Evolutionary conservation across 139 green algal genomes (phyloP).

Genomic region (Chlamydomonas urium): DNA sequence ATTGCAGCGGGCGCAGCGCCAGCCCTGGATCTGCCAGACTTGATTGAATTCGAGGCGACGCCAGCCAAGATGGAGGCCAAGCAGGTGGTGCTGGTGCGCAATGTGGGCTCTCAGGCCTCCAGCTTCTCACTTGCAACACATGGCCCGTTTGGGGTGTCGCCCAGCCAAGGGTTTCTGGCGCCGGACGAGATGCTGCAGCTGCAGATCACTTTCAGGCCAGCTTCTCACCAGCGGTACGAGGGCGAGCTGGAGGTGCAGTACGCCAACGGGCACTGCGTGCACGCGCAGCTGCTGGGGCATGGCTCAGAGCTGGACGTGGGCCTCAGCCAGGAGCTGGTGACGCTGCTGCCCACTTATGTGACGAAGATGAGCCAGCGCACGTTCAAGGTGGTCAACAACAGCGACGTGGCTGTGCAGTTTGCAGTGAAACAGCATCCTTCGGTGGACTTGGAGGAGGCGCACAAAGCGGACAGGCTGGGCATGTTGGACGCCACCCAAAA

Average conservation of each 20-base stretch:
- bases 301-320: constrained; percentile 58
- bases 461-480: not conserved
- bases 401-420: not conserved
- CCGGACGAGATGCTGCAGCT: constrained; percentile 60
- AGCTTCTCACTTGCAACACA: constrained; percentile 49
- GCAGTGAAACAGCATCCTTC: not conserved
- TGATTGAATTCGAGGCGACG: constrained; percentile 43
- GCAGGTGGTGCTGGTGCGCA: constrained; percentile 62
- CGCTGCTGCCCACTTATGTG: constrained; percentile 68
- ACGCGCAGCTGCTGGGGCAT: constrained; percentile 36
- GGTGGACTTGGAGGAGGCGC: not conserved
- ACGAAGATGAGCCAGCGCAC: constrained; percentile 58
- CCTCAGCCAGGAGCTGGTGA: constrained; percentile 36
- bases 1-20: constrained; percentile 34
- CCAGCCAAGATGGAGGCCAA: constrained; percentile 33
- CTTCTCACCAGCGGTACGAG: constrained; percentile 22
- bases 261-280: constrained; percentile 37
- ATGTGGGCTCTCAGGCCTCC: constrained; percentile 56
- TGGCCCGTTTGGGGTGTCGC: constrained; percentile 52
- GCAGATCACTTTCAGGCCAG: constrained; percentile 48
- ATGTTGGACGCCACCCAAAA: not conserved
- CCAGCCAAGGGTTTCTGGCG: constrained; percentile 47
- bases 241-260: constrained; percentile 64
- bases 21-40: constrained; percentile 70
- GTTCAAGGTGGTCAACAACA: constrained; percentile 56